Evolutionary conservation across 805 yeast species (phyloP).

Genomic region (Myxozyma sirexii): DNA sequence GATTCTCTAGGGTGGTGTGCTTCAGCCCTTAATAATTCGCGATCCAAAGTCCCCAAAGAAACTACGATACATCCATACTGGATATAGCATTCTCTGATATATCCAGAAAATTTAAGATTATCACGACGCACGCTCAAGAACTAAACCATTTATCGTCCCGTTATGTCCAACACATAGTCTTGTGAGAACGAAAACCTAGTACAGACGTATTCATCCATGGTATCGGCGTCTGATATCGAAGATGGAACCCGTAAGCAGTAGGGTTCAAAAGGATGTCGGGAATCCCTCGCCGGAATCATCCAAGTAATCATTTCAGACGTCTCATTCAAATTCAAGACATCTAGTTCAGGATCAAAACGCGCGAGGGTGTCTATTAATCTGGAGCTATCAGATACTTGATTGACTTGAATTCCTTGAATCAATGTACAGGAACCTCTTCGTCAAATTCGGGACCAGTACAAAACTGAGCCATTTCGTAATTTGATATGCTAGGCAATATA

Average conservation of each 20-base stretch:
- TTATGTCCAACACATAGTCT: neutral
- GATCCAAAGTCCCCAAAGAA: neutral
- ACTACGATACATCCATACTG: neutral
- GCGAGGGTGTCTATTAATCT: too few species aligned
- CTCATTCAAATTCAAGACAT: constrained; percentile 3
- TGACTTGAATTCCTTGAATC: neutral
- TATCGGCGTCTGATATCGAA: neutral
- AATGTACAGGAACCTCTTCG: neutral
- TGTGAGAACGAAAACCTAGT: constrained; percentile 1
- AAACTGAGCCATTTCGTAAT: neutral
- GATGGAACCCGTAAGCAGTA: neutral
- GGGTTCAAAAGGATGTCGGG: neutral
- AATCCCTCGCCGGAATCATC: neutral
- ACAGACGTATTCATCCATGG: neutral
- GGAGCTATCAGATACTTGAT: neutral
- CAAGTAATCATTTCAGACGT: constrained; percentile 2
- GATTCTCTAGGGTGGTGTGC: too few species aligned
- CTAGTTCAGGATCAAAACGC: neutral
- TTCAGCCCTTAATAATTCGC: too few species aligned
- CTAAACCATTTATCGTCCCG: constrained; percentile 4
- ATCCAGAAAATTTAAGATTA: constrained; percentile 3
- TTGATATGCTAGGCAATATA: neutral
- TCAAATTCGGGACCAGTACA: neutral
- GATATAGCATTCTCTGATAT: constrained; percentile 1
- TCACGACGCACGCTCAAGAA: neutral